Base-by-base conservation (phyloP, 2,329 filamentous ascomycete species). In the Lecanicillium sp. region DNA sequence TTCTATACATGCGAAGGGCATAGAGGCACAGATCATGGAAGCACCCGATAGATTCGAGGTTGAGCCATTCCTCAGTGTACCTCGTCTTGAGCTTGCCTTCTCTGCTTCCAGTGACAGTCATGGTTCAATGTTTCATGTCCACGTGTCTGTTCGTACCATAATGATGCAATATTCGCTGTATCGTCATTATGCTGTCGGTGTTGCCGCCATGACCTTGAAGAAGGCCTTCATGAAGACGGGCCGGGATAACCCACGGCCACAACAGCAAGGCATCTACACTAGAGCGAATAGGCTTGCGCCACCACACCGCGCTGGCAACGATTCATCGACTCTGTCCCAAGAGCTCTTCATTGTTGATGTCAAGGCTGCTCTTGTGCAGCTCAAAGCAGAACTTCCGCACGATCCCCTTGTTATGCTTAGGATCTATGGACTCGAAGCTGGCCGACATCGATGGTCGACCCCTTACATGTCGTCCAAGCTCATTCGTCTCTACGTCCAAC, bases 381-480 rank as follows among this genome's bases (percentile, higher is more conserved):
- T 96, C 48, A 96, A 96, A 60, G 85, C 84, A 5, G 80, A 81
- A 32, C 80, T 96, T 76, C 90, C 92, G 2, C 70, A 81, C 14
- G 89, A 96, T 51, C 94, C 92, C n/a, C 76, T 80, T 0, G 68
- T 96, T 59, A 89, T 98, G 85, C 52, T 96, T 3, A 90, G 95
- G 45, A 67, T 95, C 9, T 90, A 90, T 56, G 77, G 79, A 9
- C 56, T 96, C 29, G 86, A 95, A 50, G 76, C 80, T 33, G 89
- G 89, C 5, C 80, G 83, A 9, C 88, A 95, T 57, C 73, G 90
- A 50, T 95, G 89, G 84, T 81, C 87, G 2, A 74, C 81, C 5
- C 90, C 92, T 0, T 95, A 89, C 54, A 55, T 92, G 12, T 73
- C 80, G 38, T 79, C 85, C 25, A 84, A 82, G 44, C 71, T 95